Evolutionary conservation across 495 filamentous ascomycete species (phyloP), one percentile per base, ranked within the genome.

Genomic region (Penicillium salamii): DNA sequence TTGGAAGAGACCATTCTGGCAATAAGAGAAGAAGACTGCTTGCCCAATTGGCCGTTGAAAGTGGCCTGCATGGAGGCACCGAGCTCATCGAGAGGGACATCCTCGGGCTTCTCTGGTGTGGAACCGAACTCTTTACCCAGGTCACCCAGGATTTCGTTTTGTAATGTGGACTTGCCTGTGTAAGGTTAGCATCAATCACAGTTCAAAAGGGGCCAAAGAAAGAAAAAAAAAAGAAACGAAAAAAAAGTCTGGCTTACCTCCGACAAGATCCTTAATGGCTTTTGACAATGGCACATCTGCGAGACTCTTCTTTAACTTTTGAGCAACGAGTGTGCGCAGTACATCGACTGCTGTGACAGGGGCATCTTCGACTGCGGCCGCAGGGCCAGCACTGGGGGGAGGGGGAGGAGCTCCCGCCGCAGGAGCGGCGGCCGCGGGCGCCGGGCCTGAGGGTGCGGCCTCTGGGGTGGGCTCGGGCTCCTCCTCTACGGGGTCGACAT

Each of bases 101-200:
- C 95, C 81, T 99, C 93, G 33, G 93, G 92, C 75, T 97, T 97
- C 70, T 99, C 93, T 24, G 93, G 93, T 6, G 93, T 96, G 11
- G 90, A 95, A 13, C 93, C 93, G 57, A 99, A 99, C 71, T 99
- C 93, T 65, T 97, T 97, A 65, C 93, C 93, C 58, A 99, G 71
- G 61, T 97, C 95, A 66, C 89, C 88, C 3, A 96, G 82, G 53
- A 96, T 96, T 70, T 96, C 91, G 66, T 96, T 96, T 61, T 96
- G 91, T 45, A 97, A 79, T n/a, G 91, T 97, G 5, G 91, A 96
- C 80, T 97, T 97, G 57, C 91, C 90, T 93, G 57, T 17, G 24
- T 31, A 11, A 26, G 14, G 20, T 53, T 19, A 59, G 52, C 34
- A 36, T 2, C 0, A 15, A 37, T 14, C 8, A 3, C 23, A 4